These are phyloP conservation scores for Apiospora aurea DNA, from an alignment of 2,329 filamentous ascomycete genomes.

Conservation along the genomic window DNA sequence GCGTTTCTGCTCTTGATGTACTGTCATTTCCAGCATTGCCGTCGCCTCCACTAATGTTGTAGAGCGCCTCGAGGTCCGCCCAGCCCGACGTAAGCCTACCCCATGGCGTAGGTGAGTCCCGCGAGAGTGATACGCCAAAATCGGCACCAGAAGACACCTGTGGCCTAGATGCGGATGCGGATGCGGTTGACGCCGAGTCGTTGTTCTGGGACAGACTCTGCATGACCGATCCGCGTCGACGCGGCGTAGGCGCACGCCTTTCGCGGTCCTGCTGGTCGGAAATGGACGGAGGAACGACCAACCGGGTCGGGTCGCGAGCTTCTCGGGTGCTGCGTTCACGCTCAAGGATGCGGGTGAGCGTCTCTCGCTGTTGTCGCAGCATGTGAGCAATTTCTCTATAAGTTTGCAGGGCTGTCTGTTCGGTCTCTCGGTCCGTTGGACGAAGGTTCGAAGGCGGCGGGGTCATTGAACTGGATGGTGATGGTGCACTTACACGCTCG, in stretches of 20 bases:
- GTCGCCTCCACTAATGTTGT: constrained; percentile 44
- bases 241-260: constrained; percentile 39
- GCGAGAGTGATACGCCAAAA: constrained; percentile 27
- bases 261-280: constrained; percentile 41
- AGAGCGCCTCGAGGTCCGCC: constrained; percentile 52
- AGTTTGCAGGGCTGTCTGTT: constrained; percentile 20
- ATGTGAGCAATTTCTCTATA: constrained; percentile 27
- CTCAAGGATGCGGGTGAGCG: constrained; percentile 42
- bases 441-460: constrained; percentile 22
- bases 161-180: constrained; percentile 23
- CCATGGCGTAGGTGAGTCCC: constrained; percentile 38
- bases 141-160: constrained; percentile 27
- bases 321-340: constrained; percentile 39
- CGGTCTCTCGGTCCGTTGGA: constrained; percentile 23
- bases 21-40: constrained; percentile 35
- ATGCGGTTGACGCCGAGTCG: constrained; percentile 33
- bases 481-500: constrained; percentile 43
- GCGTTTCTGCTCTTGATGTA: constrained; percentile 34
- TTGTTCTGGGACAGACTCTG: constrained; percentile 39
- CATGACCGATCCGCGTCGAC: constrained; percentile 41
- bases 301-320: constrained; percentile 38
- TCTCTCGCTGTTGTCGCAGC: constrained; percentile 38
- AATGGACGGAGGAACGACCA: constrained; percentile 33
- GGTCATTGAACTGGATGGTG: constrained; percentile 26
- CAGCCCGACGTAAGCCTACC: constrained; percentile 44